Conservation (phyloP, 371 early-diverging fungal species). For the Actinomortierella wolfii region DNA sequence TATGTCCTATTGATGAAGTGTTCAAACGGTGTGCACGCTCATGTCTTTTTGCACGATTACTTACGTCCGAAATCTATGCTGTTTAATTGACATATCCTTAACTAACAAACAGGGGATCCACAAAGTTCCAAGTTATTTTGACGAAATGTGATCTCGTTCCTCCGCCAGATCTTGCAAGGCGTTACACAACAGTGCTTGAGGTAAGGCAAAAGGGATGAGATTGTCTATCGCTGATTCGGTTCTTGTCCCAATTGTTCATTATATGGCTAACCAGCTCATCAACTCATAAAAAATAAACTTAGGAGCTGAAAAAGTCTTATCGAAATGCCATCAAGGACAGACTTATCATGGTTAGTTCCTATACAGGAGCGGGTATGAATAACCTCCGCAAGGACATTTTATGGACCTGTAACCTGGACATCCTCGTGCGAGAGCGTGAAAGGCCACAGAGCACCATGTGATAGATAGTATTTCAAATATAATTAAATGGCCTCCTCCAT, state of each 20-base stretch:
- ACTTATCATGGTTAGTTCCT: constrained; percentile 61
- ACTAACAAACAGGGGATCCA: constrained; percentile 47
- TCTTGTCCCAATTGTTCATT: constrained; percentile 2
- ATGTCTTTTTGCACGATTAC: not conserved
- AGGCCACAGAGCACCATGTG: constrained; percentile 35
- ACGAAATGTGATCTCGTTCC: constrained; percentile 81
- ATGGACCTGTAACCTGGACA: constrained; percentile 29
- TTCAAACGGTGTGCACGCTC: not conserved
- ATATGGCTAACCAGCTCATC: too few species aligned
- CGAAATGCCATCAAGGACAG: constrained; percentile 54
- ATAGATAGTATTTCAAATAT: too few species aligned
- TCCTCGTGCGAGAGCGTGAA: constrained; percentile 32
- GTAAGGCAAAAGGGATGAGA: constrained; percentile 10
- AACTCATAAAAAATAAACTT: constrained; percentile 16
- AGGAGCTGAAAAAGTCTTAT: constrained; percentile 47
- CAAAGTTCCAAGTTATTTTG: constrained; percentile 77
- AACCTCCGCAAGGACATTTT: constrained; percentile 64
- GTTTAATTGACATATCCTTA: not conserved
- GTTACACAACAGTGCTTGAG: constrained; percentile 45
- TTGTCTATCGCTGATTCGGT: not conserved
- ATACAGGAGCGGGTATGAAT: constrained; percentile 60
- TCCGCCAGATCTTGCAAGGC: constrained; percentile 66
- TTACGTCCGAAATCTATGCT: not conserved
- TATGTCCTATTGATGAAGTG: constrained; percentile 10
- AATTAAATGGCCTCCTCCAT: too few species aligned